Conservation (phyloP, 345 rosid species). For the Corchorus olitorius region DNA sequence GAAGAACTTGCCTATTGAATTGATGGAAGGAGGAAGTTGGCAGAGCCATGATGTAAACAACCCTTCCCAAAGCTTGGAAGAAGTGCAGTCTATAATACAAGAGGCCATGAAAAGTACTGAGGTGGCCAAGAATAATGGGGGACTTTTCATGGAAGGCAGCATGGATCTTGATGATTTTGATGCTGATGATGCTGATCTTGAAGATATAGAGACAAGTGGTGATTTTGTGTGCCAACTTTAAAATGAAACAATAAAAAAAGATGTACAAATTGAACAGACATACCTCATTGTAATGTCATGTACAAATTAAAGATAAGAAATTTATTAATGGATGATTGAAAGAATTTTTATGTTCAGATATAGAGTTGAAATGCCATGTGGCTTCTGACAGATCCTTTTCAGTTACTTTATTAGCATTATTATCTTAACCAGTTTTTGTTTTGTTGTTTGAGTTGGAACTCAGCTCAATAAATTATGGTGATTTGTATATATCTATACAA, state of each 20-base stretch:
- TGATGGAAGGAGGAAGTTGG: slow-evolving; percentile 62
- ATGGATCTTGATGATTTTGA: slow-evolving; percentile 75
- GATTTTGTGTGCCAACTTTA: slow-evolving; percentile 58
- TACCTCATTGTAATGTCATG: not conserved
- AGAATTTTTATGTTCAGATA: not conserved
- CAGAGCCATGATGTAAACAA: slow-evolving; percentile 51
- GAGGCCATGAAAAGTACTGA: slow-evolving; percentile 56
- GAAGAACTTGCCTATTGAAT: slow-evolving; percentile 62
- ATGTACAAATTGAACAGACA: not conserved
- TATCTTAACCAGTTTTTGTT: not conserved
- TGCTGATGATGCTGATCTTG: slow-evolving; percentile 44
- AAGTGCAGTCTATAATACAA: slow-evolving; percentile 50
- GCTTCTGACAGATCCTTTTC: not conserved
- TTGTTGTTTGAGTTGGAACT: not conserved
- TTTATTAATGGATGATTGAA: not conserved
- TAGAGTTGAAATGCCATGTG: not conserved
- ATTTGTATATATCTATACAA: not conserved
- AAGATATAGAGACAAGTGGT: slow-evolving; percentile 52
- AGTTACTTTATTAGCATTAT: not conserved
- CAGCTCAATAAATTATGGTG: not conserved
- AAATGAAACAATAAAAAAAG: not conserved
- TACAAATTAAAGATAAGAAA: not conserved
- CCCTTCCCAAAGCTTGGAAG: slow-evolving; percentile 65
- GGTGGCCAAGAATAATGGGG: slow-evolving; percentile 32
- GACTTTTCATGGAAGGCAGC: slow-evolving; percentile 43